Percentiles rank a stretch among this genome's conserved stretches.
These are phyloP conservation scores for Cephalotrichum gorgonifer DNA, from an alignment of 2,329 filamentous ascomycete species.

Conservation along the genomic window DNA sequence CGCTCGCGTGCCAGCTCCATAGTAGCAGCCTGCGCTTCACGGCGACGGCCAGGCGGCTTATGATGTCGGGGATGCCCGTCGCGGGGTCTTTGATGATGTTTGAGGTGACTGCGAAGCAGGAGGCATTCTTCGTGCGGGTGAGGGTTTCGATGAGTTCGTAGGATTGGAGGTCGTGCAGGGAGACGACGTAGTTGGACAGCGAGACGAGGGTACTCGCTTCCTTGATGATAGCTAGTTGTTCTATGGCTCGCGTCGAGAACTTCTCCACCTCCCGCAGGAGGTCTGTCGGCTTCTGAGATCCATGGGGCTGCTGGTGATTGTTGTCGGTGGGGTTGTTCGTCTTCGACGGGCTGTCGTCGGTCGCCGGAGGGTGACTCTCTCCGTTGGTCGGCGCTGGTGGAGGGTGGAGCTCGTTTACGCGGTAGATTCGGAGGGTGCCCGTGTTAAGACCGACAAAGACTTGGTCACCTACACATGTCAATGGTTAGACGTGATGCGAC, in stretches of 20 bases:
- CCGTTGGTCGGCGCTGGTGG: slow-evolving; percentile 21
- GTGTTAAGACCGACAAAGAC: slow-evolving; percentile 87
- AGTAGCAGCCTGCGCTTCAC: slow-evolving; percentile 83
- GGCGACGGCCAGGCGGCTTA: slow-evolving; percentile 82
- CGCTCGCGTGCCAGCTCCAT: slow-evolving; percentile 96
- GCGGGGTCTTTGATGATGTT: slow-evolving; percentile 86
- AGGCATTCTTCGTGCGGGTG: slow-evolving; percentile 75
- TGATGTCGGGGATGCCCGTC: slow-evolving; percentile 85
- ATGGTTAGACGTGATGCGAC: slow-evolving; percentile 6
- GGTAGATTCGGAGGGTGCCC: slow-evolving; percentile 80
- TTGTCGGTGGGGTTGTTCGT: slow-evolving; percentile 10
- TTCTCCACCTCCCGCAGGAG: slow-evolving; percentile 86
- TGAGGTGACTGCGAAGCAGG: slow-evolving; percentile 83
- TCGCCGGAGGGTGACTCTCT: slow-evolving; percentile 10
- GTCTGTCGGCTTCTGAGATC: slow-evolving; percentile 54
- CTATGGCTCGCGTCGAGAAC: slow-evolving; percentile 82
- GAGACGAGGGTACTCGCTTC: slow-evolving; percentile 88
- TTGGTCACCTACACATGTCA: slow-evolving; percentile 57
- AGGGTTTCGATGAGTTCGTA: slow-evolving; percentile 75
- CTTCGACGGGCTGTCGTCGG: slow-evolving; percentile 13
- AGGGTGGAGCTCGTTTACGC: slow-evolving; percentile 59
- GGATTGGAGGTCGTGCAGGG: slow-evolving; percentile 77
- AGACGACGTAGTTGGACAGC: slow-evolving; percentile 80
- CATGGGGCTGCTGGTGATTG: slow-evolving; percentile 15
- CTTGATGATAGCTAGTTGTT: slow-evolving; percentile 92